Base-by-base conservation (phyloP, 1,284 basidiomycete species). In the Microbotryum violaceum region DNA sequence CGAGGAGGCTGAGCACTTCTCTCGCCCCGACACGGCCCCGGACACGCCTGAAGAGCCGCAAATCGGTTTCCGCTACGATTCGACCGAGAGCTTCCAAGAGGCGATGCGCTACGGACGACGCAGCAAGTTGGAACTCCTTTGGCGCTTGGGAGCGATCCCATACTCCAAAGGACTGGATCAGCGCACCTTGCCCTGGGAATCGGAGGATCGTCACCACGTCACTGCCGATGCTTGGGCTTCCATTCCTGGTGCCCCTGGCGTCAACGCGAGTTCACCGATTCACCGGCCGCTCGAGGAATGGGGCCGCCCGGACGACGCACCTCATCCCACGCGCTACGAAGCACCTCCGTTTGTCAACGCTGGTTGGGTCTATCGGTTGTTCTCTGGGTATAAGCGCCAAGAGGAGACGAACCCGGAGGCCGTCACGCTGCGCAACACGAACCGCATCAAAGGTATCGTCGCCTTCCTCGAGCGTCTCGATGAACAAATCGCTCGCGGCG, bases 61-160 rank as follows among this genome's bases (percentile, higher is more conserved):
- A 52, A 53, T 74, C 37, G 73, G 72, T n/a, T 74, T 74, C 67
- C 67, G 73, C n/a, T 73, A 68, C 63, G 72, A 72, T 52, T 71
- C 73, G 29, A 65, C 62, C 27, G 67, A 71, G 49, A 54, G 62
- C 18, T 74, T 65, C 64, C 70, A 73, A 53, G 63, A 67, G 52
- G 63, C 63, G 46, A 73, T 74, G 73, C 63, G 73, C 10, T 74
- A 74, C 66, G 73, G 73, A 5, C 65, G 72, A 5, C 56, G 73
- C 9, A 70, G 68, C 52, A 73, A 74, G 61, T 64, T 74, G 53
- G 73, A 74, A 56, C 56, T 74, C 4, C 67, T 74, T 1, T 74
- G 73, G 73, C 67, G 73, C 0, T 64, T 74, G 21, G 73, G 73
- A 20, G 73, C 72, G 6, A 71, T 74, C 50, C 69, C 71, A 7